Conservation (phyloP, 1,284 basidiomycete genomes). For the Leccinum pachyderme region DNA sequence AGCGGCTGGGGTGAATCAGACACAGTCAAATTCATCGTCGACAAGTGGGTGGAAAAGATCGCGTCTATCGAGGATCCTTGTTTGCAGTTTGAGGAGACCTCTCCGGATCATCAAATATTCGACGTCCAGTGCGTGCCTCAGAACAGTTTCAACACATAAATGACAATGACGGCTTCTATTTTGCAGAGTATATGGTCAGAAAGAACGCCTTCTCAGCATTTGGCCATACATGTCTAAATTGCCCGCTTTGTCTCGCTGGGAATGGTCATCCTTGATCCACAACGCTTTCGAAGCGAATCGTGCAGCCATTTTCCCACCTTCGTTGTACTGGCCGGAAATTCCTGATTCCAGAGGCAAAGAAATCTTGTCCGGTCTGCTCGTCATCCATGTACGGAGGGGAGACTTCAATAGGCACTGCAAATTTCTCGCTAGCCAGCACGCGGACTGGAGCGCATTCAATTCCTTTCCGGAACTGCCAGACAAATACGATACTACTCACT, state of each 20-base stretch:
- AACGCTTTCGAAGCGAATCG: conserved; percentile 36
- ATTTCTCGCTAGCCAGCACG: conserved; percentile 38
- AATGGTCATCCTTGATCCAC: conserved; percentile 40
- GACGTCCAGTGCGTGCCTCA: conserved; percentile 24
- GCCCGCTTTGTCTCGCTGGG: conserved; percentile 37
- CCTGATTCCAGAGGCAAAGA: not conserved
- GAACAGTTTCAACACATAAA: not conserved
- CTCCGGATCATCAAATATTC: conserved; percentile 30
- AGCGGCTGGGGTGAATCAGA: conserved; percentile 20
- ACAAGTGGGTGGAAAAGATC: conserved; percentile 36
- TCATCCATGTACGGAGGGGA: conserved; percentile 57
- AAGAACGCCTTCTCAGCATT: conserved; percentile 31
- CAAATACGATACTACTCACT: conserved; percentile 23
- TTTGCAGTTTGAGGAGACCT: conserved; percentile 32
- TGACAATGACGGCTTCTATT: not conserved
- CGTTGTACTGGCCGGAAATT: not conserved
- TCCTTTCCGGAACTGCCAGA: conserved; percentile 40
- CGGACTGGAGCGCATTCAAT: conserved; percentile 42
- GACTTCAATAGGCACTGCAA: conserved; percentile 53
- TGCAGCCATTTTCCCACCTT: conserved; percentile 29
- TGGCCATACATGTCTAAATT: conserved; percentile 38
- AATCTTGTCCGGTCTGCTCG: conserved; percentile 41
- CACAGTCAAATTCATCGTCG: conserved; percentile 25
- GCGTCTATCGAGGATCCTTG: conserved; percentile 33
- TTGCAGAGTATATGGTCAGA: conserved; percentile 33